A percentile compares a stretch with the other conserved stretches of the same genome.
phyloP scores from a whole-genome alignment of 441 rosid species.

The Omphalea diandra region DNA sequence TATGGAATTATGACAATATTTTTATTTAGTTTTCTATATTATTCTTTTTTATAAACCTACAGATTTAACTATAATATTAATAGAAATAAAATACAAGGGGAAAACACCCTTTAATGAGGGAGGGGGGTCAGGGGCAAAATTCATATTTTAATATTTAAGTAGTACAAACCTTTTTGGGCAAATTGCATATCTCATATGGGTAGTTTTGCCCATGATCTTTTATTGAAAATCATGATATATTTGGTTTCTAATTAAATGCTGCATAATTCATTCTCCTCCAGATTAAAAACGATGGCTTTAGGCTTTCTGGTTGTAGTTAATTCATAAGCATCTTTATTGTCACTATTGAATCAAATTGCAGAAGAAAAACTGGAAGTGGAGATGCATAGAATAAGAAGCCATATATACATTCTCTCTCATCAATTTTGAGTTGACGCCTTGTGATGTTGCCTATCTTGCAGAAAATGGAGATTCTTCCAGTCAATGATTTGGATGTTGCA shows the following conservation, averaged over 20 bases:
- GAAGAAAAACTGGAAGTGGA: background rate
- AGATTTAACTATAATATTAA: no score
- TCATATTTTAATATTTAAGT: no score
- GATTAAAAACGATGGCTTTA: constrained; percentile 1
- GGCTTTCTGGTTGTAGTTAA: background rate
- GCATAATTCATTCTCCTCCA: background rate
- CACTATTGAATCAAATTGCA: constrained; percentile 10
- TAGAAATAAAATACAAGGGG: no score
- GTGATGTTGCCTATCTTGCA: constrained; percentile 39
- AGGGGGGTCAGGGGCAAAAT: no score
- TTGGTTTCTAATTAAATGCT: background rate
- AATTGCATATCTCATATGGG: no score
- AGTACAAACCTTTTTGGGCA: no score
- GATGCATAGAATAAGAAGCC: constrained; percentile 5
- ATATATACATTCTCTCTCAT: background rate
- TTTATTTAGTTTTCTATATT: no score
- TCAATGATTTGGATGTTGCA: constrained; percentile 87
- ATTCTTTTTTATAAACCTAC: no score
- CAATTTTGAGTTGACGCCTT: constrained; percentile 12
- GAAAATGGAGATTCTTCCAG: constrained; percentile 99
- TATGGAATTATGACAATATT: no score
- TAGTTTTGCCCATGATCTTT: no score
- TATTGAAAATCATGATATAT: background rate
- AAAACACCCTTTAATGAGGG: no score
- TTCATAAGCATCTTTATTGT: background rate